phyloP scores from a whole-genome alignment of 2,329 filamentous ascomycete species.

The Fonsecaea erecta region DNA sequence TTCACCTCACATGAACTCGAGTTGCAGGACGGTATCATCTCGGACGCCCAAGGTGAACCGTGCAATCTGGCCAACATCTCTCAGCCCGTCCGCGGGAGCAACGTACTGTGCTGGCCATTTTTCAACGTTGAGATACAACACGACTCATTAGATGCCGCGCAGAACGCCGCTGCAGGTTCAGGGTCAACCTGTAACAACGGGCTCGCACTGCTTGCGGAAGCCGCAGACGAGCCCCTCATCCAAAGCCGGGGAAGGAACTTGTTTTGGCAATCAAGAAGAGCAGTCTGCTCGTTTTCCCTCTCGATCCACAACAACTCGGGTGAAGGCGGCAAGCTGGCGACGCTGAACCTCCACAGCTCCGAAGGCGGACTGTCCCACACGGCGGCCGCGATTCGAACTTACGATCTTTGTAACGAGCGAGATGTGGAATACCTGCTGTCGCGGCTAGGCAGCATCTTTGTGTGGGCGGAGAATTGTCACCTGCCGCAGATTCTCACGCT shows the following conservation, averaged over 20 bases:
- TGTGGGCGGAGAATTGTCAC: conserved; percentile 29
- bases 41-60: conserved; percentile 21
- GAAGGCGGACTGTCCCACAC: conserved; percentile 16
- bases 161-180: conserved; percentile 27
- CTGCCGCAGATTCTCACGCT: conserved; percentile 24
- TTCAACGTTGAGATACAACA: conserved; percentile 29
- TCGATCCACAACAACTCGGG: conserved; percentile 18
- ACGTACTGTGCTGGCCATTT: conserved; percentile 31
- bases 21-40: conserved; percentile 31
- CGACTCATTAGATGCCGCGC: conserved; percentile 19
- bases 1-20: conserved; percentile 27
- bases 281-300: conserved; percentile 27
- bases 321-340: conserved; percentile 18
- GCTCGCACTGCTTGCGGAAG: conserved; percentile 23
- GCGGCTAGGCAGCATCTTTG: conserved; percentile 25
- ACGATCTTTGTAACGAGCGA: conserved; percentile 23
- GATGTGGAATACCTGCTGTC: conserved; percentile 29
- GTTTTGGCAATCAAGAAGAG: conserved; percentile 17
- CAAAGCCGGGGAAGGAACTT: conserved; percentile 14
- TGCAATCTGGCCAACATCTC: conserved; percentile 31
- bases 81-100: conserved; percentile 19
- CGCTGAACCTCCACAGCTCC: conserved; percentile 24
- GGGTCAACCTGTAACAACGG: conserved; percentile 32
- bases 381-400: conserved; percentile 19
- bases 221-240: conserved; percentile 17